Conservation (phyloP, 225 moss, liverwort and hornwort genomes). For the Antitrichia curtipendula region DNA sequence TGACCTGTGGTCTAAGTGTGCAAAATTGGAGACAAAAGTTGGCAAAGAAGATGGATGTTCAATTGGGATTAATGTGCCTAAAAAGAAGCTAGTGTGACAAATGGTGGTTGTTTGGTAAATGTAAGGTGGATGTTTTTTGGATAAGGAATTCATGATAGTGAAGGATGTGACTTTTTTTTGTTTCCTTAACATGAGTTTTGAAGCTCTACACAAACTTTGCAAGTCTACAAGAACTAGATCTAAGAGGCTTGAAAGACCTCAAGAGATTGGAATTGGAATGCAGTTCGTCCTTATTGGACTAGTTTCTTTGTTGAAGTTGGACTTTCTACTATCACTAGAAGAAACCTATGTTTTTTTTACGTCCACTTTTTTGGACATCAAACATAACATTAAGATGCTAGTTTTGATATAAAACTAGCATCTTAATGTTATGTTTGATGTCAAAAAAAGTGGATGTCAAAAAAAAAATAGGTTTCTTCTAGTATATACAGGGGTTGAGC, state of each 20-base stretch:
- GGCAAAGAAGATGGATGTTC: not conserved
- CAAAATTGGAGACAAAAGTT: not conserved
- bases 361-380: too few species aligned
- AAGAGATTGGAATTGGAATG: not conserved
- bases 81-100: not conserved
- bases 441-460: too few species aligned
- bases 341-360: too few species aligned
- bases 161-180: not conserved
- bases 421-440: too few species aligned
- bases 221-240: not conserved
- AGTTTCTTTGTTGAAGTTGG: not conserved
- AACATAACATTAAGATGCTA: too few species aligned
- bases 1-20: not conserved
- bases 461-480: too few species aligned
- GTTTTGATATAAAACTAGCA: too few species aligned
- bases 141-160: not conserved
- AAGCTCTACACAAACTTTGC: not conserved
- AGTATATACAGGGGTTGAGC: too few species aligned
- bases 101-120: not conserved
- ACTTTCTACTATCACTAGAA: not conserved
- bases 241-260: not conserved
- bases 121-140: not conserved
- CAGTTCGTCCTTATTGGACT: not conserved
- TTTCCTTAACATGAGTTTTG: not conserved
- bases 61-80: not conserved